Evolutionary conservation across 2,329 filamentous ascomycete species (phyloP), one percentile per base, ranked within the genome.

Genomic region (Amylocarpus encephaloides): DNA sequence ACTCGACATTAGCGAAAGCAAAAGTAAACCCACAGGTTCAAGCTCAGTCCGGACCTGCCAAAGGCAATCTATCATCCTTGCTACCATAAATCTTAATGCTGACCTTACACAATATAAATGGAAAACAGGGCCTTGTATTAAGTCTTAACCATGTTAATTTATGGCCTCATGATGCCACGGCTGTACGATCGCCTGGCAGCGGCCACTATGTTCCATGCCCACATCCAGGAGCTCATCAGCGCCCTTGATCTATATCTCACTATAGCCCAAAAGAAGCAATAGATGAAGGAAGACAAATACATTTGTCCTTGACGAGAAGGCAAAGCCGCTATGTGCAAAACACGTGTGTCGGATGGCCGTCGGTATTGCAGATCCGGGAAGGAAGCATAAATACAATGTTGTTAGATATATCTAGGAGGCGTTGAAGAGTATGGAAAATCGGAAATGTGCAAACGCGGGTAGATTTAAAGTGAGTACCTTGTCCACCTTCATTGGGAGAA

Each of bases 261-360:
- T 6, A 41, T 50, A 13, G 48, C 42, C 13, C 48, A 50, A 13
- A 46, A 46, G 41, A 50, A 46, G 11, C 33, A 50, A 22, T 35
- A 45, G 41, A 50, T 35, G 35, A 50, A 45, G 26, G 42, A 50
- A 34, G 48, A 41, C 15, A 50, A 41, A 34, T 50, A 45, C 26
- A 45, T 40, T 6, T 7, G 26, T 16, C 4, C 33, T 50, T 18
- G 26, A 50, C n/a, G 34, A 50, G 48, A 50, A 32, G 34, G 26
- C 34, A 33, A 45, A 45, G 26, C 48, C 41, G 16, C 40, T 41
- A 13, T 50, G 48, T 41, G 41, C 42, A 39, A 45, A 16, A 10
- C 34, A 45, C 41, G 48, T 50, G 22, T 11, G 42, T 7, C 41
- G 44, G 19, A 3, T 49, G 3, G n/a, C 45, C 32, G 48, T 50